These are phyloP conservation scores for Mortierella sp. DNA, from an alignment of 371 early-diverging fungal species.

Conservation along the genomic window DNA sequence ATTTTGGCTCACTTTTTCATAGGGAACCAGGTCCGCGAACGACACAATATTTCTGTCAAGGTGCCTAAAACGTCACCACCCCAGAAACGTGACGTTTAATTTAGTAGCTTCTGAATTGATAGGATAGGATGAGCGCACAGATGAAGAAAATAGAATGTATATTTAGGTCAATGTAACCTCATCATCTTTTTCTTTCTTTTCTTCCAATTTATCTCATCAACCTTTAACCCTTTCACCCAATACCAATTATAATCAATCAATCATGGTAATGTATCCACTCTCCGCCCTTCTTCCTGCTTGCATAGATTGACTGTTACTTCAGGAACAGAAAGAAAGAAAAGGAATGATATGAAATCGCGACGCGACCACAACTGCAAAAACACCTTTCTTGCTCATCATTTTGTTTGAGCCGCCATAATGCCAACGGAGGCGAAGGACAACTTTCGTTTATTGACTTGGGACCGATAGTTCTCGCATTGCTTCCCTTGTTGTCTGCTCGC, in stretches of 20 bases:
- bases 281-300: neutral
- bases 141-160: too few relatives aligned
- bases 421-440: neutral
- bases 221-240: conserved; percentile 7
- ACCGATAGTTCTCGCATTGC: too few relatives aligned
- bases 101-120: too few relatives aligned
- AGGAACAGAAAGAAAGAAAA: neutral
- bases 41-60: too few relatives aligned
- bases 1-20: neutral
- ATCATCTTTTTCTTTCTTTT: conserved; percentile 7
- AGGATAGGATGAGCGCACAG: too few relatives aligned
- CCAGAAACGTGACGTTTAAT: conserved; percentile 2
- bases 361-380: neutral
- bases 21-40: neutral
- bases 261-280: conserved; percentile 32
- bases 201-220: conserved; percentile 9
- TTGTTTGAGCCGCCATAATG: neutral
- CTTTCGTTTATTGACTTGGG: too few relatives aligned
- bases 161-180: neutral
- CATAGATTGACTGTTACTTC: neutral
- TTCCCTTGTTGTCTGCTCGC: too few relatives aligned
- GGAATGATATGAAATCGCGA: neutral
- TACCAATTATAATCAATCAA: conserved; percentile 6
- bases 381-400: neutral
- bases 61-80: conserved; percentile 7